Evolutionary conservation across 2,329 filamentous ascomycete genomes (phyloP), one percentile per base, ranked within the genome.

Genomic region (Hansfordia pulvinata): DNA sequence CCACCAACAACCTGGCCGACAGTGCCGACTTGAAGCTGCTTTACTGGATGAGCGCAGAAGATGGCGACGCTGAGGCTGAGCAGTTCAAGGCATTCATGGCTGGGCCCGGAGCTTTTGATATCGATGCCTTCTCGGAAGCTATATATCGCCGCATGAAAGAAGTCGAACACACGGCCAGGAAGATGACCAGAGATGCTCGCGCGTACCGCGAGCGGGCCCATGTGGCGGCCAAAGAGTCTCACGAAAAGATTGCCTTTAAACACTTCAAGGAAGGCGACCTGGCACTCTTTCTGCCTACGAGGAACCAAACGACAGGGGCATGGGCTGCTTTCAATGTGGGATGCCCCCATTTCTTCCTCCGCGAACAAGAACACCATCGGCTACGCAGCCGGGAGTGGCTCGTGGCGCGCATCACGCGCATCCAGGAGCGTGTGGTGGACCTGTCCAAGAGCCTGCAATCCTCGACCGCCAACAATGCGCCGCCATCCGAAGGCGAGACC

Each of bases 311-410:
- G 19, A 90, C 85, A 4, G 80, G 88, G 10, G 88, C 90, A 1
- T 98, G 90, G 90, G 90, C 90, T 5, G 90, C 90, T 1, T 98
- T 98, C 65, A 98, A 98, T 43, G 82, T 98, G 17, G 88, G 86
- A 2, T 93, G 88, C 33, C 90, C 90, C 7, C 90, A 98, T 50
- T 96, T 90, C 56, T 98, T 98, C 57, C 64, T 98, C 3, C 80
- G 85, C 19, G 90, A 98, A 51, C 81, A 92, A 48, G 88, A 96
- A 41, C 68, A 67, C 2, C 92, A 98, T 52, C 77, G 83, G 33
- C 61, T 98, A 5, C 73, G 77, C 17, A 76, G 75, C 25, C 71
- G 88, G 19, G 90, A 98, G 47, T 98, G 90, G 85, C 72, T 98
- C n/a, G 76, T 98, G 6, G 90, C 90, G 7, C 76, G 90, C 10